Base-by-base conservation (phyloP, 352 stramenopile genomes). In the Thalassiosira exigua region DNA sequence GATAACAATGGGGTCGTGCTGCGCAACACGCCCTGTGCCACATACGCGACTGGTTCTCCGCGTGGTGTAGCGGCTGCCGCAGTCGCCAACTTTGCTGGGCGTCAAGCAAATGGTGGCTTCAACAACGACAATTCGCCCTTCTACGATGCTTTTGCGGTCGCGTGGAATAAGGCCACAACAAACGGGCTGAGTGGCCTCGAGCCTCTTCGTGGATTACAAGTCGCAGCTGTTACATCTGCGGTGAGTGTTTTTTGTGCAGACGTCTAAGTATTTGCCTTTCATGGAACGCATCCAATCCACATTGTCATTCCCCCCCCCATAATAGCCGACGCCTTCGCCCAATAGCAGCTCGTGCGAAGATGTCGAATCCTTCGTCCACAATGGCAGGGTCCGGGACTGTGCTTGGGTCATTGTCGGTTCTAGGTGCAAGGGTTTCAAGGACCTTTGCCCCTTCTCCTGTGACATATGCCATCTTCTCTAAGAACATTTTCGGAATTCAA, bases 111-210 rank as follows among this genome's bases (percentile, higher is more conserved):
- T 19, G 1, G 3, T 11, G 26, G 27, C 11, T 41, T 41, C 0
- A 82, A 75, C 39, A 65, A 57, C 0, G 72, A 82, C 36, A 86
- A 86, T 32, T 39, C 22, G 1, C 73, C 66, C 0, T 86, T 84
- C 71, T 86, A 86, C 41, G 39, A 19, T 5, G 57, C 57, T 3
- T 86, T 86, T 39, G 21, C 29, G 9, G 36, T 24, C 5, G 74
- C 74, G 12, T 86, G 79, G 79, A 50, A 32, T 5, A 84, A 86
- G 39, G 64, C 75, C 14, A 86, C 79, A 24, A 73, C 74, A 14
- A 32, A 52, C 12, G 79, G 79, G 17, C 69, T 65, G 46, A 19
- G 56, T 4, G 41, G 66, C 59, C 53, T 56, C 7, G 4, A 56
- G n/a, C 46, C 46, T 56, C 46, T 56, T 11, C 5, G 5, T 56